Percentiles rank a stretch among this genome's conserved stretches.
Evolutionary conservation across 148 eudicot species (phyloP).

Genomic region (Linanthus parryae): DNA sequence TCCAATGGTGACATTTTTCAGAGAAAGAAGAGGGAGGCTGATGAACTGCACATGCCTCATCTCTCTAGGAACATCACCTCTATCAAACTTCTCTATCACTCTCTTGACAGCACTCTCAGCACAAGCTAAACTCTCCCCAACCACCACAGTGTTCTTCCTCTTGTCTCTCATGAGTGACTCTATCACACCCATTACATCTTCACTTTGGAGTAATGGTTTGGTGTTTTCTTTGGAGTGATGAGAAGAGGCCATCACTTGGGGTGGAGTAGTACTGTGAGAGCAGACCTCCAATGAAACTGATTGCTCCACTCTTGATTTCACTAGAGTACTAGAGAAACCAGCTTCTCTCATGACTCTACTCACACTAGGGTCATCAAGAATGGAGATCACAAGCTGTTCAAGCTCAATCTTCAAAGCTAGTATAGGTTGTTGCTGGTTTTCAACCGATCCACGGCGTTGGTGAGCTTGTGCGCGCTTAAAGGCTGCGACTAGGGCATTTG

Average conservation of each 20-base stretch:
- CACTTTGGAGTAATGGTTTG: slow-evolving; percentile 22
- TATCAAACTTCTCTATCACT: slow-evolving; percentile 49
- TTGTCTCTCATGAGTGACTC: slow-evolving; percentile 42
- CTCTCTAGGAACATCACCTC: slow-evolving; percentile 52
- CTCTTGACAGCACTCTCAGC: slow-evolving; percentile 54
- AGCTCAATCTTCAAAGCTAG: slow-evolving; percentile 73
- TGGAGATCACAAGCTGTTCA: slow-evolving; percentile 70
- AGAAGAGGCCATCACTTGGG: too few relatives aligned
- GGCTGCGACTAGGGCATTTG: slow-evolving; percentile 60
- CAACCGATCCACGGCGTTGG: slow-evolving; percentile 77
- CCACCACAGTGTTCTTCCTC: slow-evolving; percentile 49
- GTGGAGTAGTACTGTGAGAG: slow-evolving; percentile 18
- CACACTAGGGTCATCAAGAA: slow-evolving; percentile 91
- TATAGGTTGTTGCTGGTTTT: slow-evolving; percentile 80
- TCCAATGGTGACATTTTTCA: slow-evolving; percentile 44
- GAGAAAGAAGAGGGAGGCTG: slow-evolving; percentile 41
- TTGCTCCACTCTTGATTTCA: slow-evolving; percentile 69
- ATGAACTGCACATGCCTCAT: slow-evolving; percentile 56
- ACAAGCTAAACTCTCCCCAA: slow-evolving; percentile 41
- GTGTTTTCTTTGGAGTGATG: slow-evolving; percentile 9
- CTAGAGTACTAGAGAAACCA: slow-evolving; percentile 76
- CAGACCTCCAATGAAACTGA: slow-evolving; percentile 35
- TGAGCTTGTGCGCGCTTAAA: slow-evolving; percentile 93
- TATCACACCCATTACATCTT: slow-evolving; percentile 44
- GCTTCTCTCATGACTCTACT: slow-evolving; percentile 96